Evolutionary conservation across 495 filamentous ascomycete genomes (phyloP), one percentile per base, ranked within the genome.

Genomic region (Daldinia decipiens): DNA sequence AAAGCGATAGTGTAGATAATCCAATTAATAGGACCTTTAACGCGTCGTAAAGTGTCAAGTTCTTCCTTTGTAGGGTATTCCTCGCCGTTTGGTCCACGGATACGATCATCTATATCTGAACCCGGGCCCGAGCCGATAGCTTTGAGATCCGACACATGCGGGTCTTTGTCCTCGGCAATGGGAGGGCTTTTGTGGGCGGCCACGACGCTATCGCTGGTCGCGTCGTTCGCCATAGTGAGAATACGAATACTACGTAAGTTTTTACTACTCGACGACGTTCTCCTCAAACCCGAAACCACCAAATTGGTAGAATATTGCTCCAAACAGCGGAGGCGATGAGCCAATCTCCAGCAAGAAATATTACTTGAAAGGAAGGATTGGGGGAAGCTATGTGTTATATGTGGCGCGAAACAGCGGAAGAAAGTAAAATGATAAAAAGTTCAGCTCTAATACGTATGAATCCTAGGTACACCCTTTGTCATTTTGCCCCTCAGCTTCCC

Each of bases 1-100:
- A 93, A 89, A 21, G 89, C 91, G 59, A 95, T 85, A 24, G 88
- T 90, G 73, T 87, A 94, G 7, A 85, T 84, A 13, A 79, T 85
- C 82, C 82, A 89, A 19, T 89, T 90, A 31, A 95, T 84, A 38
- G 81, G 82, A 45, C 86, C 91, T 13, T 90, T 81, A 1, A 94
- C 83, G 40, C 91, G 87, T 26, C 85, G 87, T 7, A 94, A 83
- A 0, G 85, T 87, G 0, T 76, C 66, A 51, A 90, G 73, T 56
- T 94, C 88, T 38, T 89, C 86, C 1, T 84, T 82, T 0, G 87
- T 93, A 0, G 88, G 91, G 62, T 77, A 77, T 59, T 70, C 67
- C 51, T 77, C 73, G 40, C 75, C 75, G 32, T 77, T 74, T 0
- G 75, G 73, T 1, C 75, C 75, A 4, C 68, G 62, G n/a, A 77